A percentile compares a stretch with the other conserved stretches of the same genome.
phyloP scores from a whole-genome alignment of 2,329 filamentous ascomycete genomes.

The Bipolaris victoriae region DNA sequence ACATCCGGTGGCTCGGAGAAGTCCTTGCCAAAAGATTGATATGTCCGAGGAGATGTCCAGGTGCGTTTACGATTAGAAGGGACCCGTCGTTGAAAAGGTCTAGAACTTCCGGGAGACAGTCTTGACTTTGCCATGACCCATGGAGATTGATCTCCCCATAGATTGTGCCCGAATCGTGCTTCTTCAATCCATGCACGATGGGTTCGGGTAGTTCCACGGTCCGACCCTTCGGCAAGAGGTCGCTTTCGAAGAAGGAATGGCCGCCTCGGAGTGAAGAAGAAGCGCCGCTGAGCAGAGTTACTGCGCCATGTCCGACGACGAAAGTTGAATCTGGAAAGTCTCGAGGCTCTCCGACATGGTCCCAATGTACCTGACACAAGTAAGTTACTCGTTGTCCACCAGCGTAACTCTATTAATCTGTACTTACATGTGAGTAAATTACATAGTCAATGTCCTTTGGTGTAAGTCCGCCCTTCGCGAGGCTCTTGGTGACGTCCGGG shows the following conservation, averaged over 20 bases:
- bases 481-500: constrained; percentile 50
- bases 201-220: constrained; percentile 55
- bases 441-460: constrained; percentile 51
- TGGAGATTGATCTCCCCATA: constrained; percentile 19
- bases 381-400: neutral
- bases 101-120: constrained; percentile 53
- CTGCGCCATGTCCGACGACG: constrained; percentile 47
- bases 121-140: constrained; percentile 52
- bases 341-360: constrained; percentile 51
- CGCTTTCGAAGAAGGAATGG: constrained; percentile 52
- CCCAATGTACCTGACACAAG: constrained; percentile 48
- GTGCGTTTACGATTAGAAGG: constrained; percentile 57
- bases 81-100: constrained; percentile 59
- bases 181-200: neutral
- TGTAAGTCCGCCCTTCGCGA: constrained; percentile 45
- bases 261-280: constrained; percentile 32
- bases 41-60: constrained; percentile 61
- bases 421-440: constrained; percentile 51
- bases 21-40: constrained; percentile 58
- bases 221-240: constrained; percentile 52
- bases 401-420: neutral
- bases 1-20: constrained; percentile 50
- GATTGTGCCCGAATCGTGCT: neutral
- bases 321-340: constrained; percentile 49
- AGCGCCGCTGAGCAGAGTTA: constrained; percentile 30